Conservation (phyloP, 257 asterid species). For the Gentiana dahurica region DNA sequence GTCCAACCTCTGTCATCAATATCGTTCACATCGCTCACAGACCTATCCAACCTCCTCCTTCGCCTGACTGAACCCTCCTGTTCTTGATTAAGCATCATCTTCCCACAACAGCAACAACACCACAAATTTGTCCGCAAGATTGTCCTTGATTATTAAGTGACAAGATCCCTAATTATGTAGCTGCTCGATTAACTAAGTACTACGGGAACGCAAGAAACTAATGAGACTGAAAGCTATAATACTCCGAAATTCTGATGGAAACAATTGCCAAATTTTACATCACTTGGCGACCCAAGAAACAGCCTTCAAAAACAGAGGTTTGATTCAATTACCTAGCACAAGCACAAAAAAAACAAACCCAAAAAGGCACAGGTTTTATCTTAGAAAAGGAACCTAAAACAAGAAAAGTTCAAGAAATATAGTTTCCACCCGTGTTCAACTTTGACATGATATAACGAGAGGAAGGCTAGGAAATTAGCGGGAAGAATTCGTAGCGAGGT, state of each 20-base stretch:
- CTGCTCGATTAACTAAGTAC: not conserved
- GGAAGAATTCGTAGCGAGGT: conserved; percentile 74
- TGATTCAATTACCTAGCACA: too few species aligned
- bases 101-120: not conserved
- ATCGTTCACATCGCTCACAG: conserved; percentile 25
- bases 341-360: not conserved
- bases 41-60: conserved; percentile 31
- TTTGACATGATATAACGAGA: not conserved
- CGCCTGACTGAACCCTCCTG: conserved; percentile 37
- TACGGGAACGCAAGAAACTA: not conserved
- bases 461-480: conserved; percentile 42
- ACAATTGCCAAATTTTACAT: too few species aligned
- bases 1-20: conserved; percentile 97
- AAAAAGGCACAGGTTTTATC: conserved; percentile 9
- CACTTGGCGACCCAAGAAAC: too few species aligned
- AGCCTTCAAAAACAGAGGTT: too few species aligned
- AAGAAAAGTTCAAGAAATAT: not conserved
- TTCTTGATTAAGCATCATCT: conserved; percentile 33
- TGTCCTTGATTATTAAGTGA: too few species aligned
- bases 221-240: too few species aligned
- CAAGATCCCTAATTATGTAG: too few species aligned
- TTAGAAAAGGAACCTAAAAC: conserved; percentile 3
- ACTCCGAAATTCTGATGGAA: too few species aligned
- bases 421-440: not conserved
- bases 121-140: too few species aligned